A percentile compares a stretch with the other conserved stretches of the same genome.
phyloP scores from a whole-genome alignment of 2,329 filamentous ascomycete genomes.

The Exophiala calicioides region DNA sequence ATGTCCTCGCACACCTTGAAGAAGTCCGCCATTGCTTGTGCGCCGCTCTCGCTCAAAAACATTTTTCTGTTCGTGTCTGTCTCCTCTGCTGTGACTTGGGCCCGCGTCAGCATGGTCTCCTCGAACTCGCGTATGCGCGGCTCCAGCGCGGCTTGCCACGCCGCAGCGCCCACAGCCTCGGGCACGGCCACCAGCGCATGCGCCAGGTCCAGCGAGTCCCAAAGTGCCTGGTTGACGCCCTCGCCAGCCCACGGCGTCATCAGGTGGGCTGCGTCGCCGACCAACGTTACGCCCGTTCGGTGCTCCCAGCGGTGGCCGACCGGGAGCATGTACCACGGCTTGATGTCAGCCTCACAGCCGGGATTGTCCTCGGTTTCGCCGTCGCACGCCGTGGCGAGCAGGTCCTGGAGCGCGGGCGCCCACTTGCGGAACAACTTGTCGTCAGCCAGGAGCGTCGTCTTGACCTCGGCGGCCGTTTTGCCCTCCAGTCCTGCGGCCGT shows the following conservation, averaged over 20 bases:
- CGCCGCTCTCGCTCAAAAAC: slow-evolving; percentile 29
- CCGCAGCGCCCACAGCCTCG: slow-evolving; percentile 1
- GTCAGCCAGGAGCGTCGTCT: slow-evolving; percentile 18
- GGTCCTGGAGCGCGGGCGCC: slow-evolving; percentile 27
- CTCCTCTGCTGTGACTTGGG: slow-evolving; percentile 30
- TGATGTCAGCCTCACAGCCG: background rate
- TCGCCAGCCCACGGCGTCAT: slow-evolving; percentile 36
- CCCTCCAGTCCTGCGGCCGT: slow-evolving; percentile 12
- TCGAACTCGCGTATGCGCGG: slow-evolving; percentile 29
- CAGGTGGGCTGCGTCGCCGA: slow-evolving; percentile 37
- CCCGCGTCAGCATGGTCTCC: slow-evolving; percentile 25
- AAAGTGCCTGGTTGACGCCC: slow-evolving; percentile 36
- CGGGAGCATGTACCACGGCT: slow-evolving; percentile 32
- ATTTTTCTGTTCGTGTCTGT: slow-evolving; percentile 24
- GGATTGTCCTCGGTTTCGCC: slow-evolving; percentile 26
- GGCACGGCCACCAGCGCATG: slow-evolving; percentile 24
- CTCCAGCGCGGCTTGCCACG: slow-evolving; percentile 19
- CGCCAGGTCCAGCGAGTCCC: slow-evolving; percentile 31
- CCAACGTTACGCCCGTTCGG: slow-evolving; percentile 26
- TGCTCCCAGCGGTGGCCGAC: slow-evolving; percentile 28
- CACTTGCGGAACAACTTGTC: slow-evolving; percentile 18
- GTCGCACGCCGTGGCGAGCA: slow-evolving; percentile 29
- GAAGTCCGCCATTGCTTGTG: slow-evolving; percentile 24
- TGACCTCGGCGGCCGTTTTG: slow-evolving; percentile 8
- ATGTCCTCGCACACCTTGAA: too few species aligned